Percentiles rank a stretch among this genome's conserved stretches.
These are phyloP conservation scores for Malus hybrid DNA, from an alignment of 331 rosid species.

Conservation along the genomic window DNA sequence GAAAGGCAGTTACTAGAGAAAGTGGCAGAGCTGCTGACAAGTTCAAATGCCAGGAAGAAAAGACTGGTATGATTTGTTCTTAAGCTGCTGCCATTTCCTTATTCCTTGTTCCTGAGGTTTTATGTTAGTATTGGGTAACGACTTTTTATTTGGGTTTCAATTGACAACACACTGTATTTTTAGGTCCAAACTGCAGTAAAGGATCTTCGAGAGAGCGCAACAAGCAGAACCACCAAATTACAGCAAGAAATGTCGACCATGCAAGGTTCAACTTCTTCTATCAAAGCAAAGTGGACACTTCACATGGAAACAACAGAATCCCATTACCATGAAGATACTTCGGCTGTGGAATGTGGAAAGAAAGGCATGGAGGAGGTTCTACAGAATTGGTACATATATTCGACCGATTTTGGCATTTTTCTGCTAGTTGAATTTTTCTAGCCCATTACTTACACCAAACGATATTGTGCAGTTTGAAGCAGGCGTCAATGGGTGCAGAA, in stretches of 20 bases:
- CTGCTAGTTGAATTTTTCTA: slow-evolving; percentile 12
- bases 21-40: slow-evolving; percentile 93
- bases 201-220: slow-evolving; percentile 92
- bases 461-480: slow-evolving; percentile 57
- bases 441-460: slow-evolving; percentile 8
- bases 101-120: not conserved
- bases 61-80: slow-evolving; percentile 50
- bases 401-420: not conserved
- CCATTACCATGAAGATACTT: slow-evolving; percentile 66
- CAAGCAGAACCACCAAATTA: slow-evolving; percentile 64
- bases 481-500: slow-evolving; percentile 79
- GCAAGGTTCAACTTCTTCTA: slow-evolving; percentile 75
- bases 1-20: slow-evolving; percentile 79
- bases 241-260: slow-evolving; percentile 81
- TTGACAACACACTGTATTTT: not conserved
- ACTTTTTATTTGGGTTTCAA: not conserved
- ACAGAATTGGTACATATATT: slow-evolving; percentile 56
- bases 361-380: slow-evolving; percentile 77
- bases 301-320: slow-evolving; percentile 88
- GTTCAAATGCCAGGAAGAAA: slow-evolving; percentile 91
- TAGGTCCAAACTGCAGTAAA: slow-evolving; percentile 85
- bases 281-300: slow-evolving; percentile 69
- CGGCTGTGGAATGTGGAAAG: slow-evolving; percentile 81
- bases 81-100: not conserved
- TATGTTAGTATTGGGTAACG: not conserved